A percentile compares a stretch with the other conserved stretches of the same genome.
Conservation (phyloP, 345 rosid species). For the Draba incana region DNA sequence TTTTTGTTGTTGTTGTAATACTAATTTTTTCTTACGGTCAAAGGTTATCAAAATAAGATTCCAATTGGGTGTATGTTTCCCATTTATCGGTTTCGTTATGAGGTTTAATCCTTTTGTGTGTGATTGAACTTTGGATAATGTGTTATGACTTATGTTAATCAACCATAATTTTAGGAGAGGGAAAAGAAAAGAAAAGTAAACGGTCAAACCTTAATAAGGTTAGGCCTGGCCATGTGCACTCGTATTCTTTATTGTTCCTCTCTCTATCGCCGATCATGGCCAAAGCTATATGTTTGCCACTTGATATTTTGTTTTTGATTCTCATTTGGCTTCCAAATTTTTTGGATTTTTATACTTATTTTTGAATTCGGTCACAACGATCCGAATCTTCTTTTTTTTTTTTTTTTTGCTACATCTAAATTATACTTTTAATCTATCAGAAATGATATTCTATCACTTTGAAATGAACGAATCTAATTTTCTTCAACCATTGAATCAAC, state of each 20-base stretch:
- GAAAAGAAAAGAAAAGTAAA: background rate
- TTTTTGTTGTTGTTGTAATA: too few species aligned
- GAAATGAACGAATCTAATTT: too few species aligned
- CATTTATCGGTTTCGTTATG: background rate
- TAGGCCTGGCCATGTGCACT: conserved; percentile 12
- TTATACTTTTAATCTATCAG: too few species aligned
- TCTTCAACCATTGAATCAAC: too few species aligned
- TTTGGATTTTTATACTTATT: background rate
- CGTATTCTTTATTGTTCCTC: background rate
- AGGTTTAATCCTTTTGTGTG: too few species aligned
- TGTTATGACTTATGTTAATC: background rate
- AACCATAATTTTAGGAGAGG: background rate
- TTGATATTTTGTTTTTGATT: background rate
- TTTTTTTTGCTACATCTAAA: too few species aligned
- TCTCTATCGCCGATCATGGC: conserved; percentile 30
- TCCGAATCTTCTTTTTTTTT: background rate
- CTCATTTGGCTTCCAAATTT: background rate
- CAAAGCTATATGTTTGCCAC: conserved; percentile 16
- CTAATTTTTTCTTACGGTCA: background rate
- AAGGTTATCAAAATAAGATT: background rate
- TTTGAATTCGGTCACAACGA: background rate
- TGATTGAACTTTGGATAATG: too few species aligned
- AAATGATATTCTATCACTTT: too few species aligned
- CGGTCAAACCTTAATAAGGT: conserved; percentile 23
- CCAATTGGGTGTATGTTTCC: background rate